Evolutionary conservation across 2,329 filamentous ascomycete genomes (phyloP).

Genomic region (Neurospora sp.): DNA sequence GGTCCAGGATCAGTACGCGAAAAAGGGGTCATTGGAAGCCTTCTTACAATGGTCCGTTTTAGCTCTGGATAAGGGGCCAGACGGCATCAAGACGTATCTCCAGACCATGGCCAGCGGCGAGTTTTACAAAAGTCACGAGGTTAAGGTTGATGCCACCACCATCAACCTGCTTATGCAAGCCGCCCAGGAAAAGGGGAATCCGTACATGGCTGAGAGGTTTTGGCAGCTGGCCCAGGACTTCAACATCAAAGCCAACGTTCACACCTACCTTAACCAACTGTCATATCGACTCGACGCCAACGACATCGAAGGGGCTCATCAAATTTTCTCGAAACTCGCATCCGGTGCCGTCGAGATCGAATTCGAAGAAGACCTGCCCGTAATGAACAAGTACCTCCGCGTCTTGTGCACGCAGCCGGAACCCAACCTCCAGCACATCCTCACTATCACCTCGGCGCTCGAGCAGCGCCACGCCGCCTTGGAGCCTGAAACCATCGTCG

Average conservation of each 20-base stretch:
- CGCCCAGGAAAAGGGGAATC: conserved; percentile 59
- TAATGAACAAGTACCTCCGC: conserved; percentile 63
- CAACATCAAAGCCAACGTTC: conserved; percentile 55
- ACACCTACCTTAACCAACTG: conserved; percentile 65
- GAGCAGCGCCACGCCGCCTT: conserved; percentile 61
- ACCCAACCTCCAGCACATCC: conserved; percentile 60
- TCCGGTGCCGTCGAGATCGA: conserved; percentile 34
- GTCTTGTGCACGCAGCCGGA: conserved; percentile 51
- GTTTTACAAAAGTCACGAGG: background rate
- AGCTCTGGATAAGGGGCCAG: conserved; percentile 55
- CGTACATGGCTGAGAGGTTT: conserved; percentile 64
- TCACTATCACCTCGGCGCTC: conserved; percentile 62
- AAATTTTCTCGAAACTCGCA: conserved; percentile 54
- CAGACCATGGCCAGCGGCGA: conserved; percentile 42
- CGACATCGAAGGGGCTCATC: conserved; percentile 60
- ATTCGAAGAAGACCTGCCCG: conserved; percentile 45
- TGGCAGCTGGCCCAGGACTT: conserved; percentile 55
- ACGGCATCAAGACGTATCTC: conserved; percentile 66
- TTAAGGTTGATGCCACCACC: conserved; percentile 55
- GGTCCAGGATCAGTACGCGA: conserved; percentile 31
- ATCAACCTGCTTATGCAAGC: conserved; percentile 69
- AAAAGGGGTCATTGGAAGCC: conserved; percentile 57
- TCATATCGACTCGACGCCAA: conserved; percentile 63
- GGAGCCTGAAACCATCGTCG: conserved; percentile 63
- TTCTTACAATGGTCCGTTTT: conserved; percentile 67